Percentiles rank a stretch among this genome's conserved stretches.
phyloP scores from a whole-genome alignment of 345 rosid species.

The Citrus sinensis region DVS_A1.0 CM039168.1:29900001-29900500 shows the following conservation, averaged over 20 bases:
- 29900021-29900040: neutral
- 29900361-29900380: neutral
- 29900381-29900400: neutral
- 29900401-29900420: neutral
- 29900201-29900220: neutral
- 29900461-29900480: constrained; percentile 5
- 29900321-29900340: neutral
- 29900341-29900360: neutral
- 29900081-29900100: neutral
- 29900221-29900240: neutral
- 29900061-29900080: neutral
- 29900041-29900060: neutral
- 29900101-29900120: neutral
- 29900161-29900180: neutral
- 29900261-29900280: neutral
- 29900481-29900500: neutral
- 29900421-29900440: neutral
- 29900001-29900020: neutral
- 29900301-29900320: neutral
- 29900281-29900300: neutral
- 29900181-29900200: neutral
- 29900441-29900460: neutral
- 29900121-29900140: neutral
- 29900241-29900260: neutral
- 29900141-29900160: neutral